Conservation (phyloP, 148 eudicot species). For the Fallopia convolvulus region DNA sequence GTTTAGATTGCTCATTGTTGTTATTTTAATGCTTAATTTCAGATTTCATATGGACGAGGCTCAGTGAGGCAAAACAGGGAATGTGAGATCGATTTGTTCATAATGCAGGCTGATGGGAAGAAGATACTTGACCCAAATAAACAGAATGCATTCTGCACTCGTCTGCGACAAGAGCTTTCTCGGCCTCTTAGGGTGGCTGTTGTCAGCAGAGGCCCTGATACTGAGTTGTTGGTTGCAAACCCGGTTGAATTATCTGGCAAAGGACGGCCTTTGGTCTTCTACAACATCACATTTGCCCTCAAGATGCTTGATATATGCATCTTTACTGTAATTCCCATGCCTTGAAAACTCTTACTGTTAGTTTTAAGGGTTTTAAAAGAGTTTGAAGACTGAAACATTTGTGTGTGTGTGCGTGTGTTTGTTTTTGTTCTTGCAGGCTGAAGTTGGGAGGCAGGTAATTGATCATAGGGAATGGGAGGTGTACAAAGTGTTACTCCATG, state of each 20-base stretch:
- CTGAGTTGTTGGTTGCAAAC: slow-evolving; percentile 54
- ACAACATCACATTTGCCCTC: slow-evolving; percentile 54
- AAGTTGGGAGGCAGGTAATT: slow-evolving; percentile 42
- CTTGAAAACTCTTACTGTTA: neutral
- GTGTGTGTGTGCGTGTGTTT: neutral
- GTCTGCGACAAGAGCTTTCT: slow-evolving; percentile 36
- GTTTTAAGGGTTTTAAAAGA: neutral
- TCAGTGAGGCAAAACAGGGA: slow-evolving; percentile 24
- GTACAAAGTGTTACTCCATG: slow-evolving; percentile 46
- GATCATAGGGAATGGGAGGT: slow-evolving; percentile 60
- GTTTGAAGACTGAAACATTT: neutral
- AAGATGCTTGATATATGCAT: slow-evolving; percentile 44
- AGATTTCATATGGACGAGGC: slow-evolving; percentile 58
- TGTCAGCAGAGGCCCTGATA: slow-evolving; percentile 59
- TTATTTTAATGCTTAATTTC: slow-evolving; percentile 5
- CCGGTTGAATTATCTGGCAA: slow-evolving; percentile 60
- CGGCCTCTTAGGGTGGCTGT: slow-evolving; percentile 47
- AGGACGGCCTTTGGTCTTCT: slow-evolving; percentile 55
- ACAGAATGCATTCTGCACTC: slow-evolving; percentile 38
- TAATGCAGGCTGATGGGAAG: slow-evolving; percentile 54
- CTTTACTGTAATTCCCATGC: slow-evolving; percentile 35
- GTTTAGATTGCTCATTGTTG: neutral
- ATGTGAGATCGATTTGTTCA: slow-evolving; percentile 49
- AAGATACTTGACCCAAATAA: slow-evolving; percentile 46
- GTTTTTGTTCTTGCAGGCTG: slow-evolving; percentile 29